Conservation (phyloP, 73 alveolate species). For the Symbiodinium natans region DNA sequence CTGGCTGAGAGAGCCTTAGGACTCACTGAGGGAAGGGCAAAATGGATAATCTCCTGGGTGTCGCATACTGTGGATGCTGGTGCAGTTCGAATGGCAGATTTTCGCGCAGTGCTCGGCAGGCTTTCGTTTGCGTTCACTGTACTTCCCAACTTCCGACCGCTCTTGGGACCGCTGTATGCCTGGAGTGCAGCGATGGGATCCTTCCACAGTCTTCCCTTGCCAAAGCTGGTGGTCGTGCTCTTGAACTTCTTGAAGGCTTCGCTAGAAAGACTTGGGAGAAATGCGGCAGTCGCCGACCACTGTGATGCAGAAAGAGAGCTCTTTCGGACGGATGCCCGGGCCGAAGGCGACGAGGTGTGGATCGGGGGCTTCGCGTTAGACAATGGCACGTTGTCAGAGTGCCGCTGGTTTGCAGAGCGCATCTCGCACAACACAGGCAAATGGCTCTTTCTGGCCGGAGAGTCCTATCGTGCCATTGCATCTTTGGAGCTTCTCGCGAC, state of each 20-base stretch:
- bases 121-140: background rate
- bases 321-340: conserved; percentile 38
- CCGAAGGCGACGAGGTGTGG: conserved; percentile 5
- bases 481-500: conserved; percentile 39
- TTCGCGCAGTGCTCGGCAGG: background rate
- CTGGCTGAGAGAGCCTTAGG: conserved; percentile 1
- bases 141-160: background rate
- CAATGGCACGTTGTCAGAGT: background rate
- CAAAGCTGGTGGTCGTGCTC: too few relatives aligned
- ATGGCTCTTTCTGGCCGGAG: conserved; percentile 13
- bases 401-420: conserved; percentile 39
- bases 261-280: background rate
- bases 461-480: conserved; percentile 13
- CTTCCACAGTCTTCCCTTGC: background rate
- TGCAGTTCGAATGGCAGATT: background rate
- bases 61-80: background rate
- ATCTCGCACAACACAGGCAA: background rate
- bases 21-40: background rate
- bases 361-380: conserved; percentile 52
- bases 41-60: background rate
- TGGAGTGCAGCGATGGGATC: background rate
- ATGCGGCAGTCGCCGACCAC: background rate
- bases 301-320: background rate
- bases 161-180: conserved; percentile 41
- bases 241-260: background rate